Evolutionary conservation across 345 rosid species (phyloP), one percentile per base, ranked within the genome.

Genomic region (Jatropha curcas): DNA sequence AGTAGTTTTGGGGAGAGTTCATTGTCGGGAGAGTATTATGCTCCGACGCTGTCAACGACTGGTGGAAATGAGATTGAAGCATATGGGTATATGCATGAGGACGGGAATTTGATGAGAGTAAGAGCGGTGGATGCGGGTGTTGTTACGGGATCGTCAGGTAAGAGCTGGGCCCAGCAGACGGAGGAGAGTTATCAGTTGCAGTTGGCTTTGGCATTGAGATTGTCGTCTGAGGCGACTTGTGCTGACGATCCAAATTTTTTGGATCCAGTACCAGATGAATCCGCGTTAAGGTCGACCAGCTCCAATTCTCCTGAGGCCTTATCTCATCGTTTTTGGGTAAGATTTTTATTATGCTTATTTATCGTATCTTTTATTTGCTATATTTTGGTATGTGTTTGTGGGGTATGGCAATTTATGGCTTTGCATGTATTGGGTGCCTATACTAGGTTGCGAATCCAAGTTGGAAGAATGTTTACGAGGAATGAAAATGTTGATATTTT

Each of bases 151-250:
- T 86, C 92, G 1, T 86, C 87, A 2, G 97, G 93, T 76, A 96
- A 89, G 83, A 91, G 96, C 84, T 96, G 97, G 99, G 99, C 98
- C 70, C 97, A 88, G 80, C 98, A 93, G 86, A 96, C 99, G 71
- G 99, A 96, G 79, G 99, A 96, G 92, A 96, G 99, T 77, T 96
- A 96, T 46, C 99, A 96, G 89, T 84, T 96, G 76, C 99, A 96
- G 85, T 79, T 96, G 86, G 99, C 99, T 41, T 77, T 96, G 77
- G 98, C 99, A 59, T 81, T 93, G 81, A 84, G 99, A 78, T 89
- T 96, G 61, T 91, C 98, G 1, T 88, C 92, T 0, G 97, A 96
- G 72, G 99, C 99, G 45, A 87, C 93, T 33, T 88, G 98, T 41
- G 94, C 97, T 0, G 97, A 92, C 75, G 98, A 96, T 89, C 97